These are phyloP conservation scores for Zymoseptoria tritici DNA, from an alignment of 2,329 filamentous ascomycete genomes.

Conservation along the genomic window DNA sequence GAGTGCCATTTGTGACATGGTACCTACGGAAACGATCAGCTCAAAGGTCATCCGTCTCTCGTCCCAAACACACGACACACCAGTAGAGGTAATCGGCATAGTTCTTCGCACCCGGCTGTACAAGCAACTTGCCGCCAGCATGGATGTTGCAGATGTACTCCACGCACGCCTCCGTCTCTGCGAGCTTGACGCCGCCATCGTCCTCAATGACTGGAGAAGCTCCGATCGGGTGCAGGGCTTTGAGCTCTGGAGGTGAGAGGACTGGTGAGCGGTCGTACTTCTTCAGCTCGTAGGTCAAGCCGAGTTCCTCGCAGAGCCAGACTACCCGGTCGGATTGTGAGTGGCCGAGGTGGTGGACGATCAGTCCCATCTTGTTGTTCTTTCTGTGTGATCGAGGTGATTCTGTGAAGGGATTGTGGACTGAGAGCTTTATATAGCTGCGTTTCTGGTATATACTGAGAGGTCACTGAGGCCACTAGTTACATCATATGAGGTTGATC, in stretches of 20 bases:
- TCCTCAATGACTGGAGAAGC: slow-evolving; percentile 56
- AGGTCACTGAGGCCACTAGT: neutral
- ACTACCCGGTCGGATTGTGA: slow-evolving; percentile 58
- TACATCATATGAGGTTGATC: neutral
- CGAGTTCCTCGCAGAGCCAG: slow-evolving; percentile 60
- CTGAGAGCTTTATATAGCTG: neutral
- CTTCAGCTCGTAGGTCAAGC: slow-evolving; percentile 46
- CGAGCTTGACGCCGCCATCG: slow-evolving; percentile 41
- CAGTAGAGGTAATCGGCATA: slow-evolving; percentile 59
- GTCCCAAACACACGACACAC: slow-evolving; percentile 19
- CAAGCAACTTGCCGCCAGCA: slow-evolving; percentile 42
- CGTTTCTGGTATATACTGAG: neutral
- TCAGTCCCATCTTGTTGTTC: slow-evolving; percentile 27
- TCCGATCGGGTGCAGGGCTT: slow-evolving; percentile 39
- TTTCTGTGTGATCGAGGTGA: neutral
- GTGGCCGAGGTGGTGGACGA: slow-evolving; percentile 32
- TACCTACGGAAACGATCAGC: slow-evolving; percentile 25
- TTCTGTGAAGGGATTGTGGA: neutral
- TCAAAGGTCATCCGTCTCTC: neutral
- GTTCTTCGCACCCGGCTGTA: slow-evolving; percentile 39
- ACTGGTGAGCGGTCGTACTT: slow-evolving; percentile 42
- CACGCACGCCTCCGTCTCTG: slow-evolving; percentile 52
- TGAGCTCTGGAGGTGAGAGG: slow-evolving; percentile 24
- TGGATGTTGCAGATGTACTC: slow-evolving; percentile 56
- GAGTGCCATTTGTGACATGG: slow-evolving; percentile 29